Percentiles rank a stretch among this genome's conserved stretches.
These are phyloP conservation scores for Cystofilobasidium capitatum DNA, from an alignment of 768 basidiomycete genomes.

Conservation along the genomic window DNA sequence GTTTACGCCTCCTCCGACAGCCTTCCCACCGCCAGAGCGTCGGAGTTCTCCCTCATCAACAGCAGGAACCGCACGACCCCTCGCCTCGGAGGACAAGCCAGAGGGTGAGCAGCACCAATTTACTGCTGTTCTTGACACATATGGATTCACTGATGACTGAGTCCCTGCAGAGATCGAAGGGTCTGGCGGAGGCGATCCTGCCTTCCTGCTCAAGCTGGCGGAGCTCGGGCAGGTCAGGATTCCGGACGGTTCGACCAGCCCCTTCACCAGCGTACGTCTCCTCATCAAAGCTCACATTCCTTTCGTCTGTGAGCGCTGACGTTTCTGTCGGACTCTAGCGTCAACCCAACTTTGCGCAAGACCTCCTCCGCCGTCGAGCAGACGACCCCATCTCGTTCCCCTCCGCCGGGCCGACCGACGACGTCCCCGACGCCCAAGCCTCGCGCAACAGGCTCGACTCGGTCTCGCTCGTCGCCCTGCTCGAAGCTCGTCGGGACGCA, in stretches of 20 bases:
- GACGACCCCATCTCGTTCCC: constrained; percentile 12
- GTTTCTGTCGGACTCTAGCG: neutral
- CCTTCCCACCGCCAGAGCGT: neutral
- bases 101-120: neutral
- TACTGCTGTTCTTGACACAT: neutral
- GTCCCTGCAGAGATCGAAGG: constrained; percentile 3
- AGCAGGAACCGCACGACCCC: neutral
- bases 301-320: neutral
- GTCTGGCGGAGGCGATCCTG: neutral
- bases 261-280: too few relatives aligned
- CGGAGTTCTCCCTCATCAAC: neutral
- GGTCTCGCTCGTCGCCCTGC: neutral
- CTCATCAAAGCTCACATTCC: too few relatives aligned
- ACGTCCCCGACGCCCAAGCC: neutral
- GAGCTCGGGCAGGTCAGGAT: constrained; percentile 6
- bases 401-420: neutral
- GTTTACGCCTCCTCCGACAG: neutral
- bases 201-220: neutral
- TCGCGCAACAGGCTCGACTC: constrained; percentile 2
- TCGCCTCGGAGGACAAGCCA: neutral
- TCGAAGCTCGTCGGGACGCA: neutral
- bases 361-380: neutral
- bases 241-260: neutral
- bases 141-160: too few relatives aligned
- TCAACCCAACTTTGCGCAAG: neutral